phyloP scores from a whole-genome alignment of 176 grass and related monocot species.

The Eragrostis nindensis region DNA sequence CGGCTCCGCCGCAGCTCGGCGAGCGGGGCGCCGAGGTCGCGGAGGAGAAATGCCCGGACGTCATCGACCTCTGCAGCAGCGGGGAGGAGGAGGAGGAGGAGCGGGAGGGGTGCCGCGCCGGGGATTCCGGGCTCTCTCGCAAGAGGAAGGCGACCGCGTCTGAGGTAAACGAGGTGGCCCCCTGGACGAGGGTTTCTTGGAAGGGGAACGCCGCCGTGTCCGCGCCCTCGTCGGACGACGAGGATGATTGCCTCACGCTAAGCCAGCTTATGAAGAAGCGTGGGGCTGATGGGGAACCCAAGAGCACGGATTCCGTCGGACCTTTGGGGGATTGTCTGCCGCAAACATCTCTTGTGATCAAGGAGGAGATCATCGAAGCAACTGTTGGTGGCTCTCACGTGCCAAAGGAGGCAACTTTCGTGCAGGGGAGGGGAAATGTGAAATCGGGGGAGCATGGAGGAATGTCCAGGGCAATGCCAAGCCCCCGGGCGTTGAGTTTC shows the following conservation, averaged over 20 bases:
- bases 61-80: slow-evolving; percentile 17
- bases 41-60: not conserved
- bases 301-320: not conserved
- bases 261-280: slow-evolving; percentile 28
- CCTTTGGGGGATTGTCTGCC: not conserved
- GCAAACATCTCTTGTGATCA: not conserved
- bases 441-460: not conserved
- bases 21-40: not conserved
- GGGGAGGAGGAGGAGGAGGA: slow-evolving; percentile 10
- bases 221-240: not conserved
- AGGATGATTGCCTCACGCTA: slow-evolving; percentile 29
- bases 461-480: slow-evolving; percentile 7
- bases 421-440: not conserved
- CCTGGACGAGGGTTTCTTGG: not conserved
- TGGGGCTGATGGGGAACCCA: slow-evolving; percentile 18
- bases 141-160: not conserved
- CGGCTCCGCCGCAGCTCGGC: not conserved
- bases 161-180: not conserved
- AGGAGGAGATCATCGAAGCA: not conserved
- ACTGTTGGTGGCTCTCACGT: not conserved
- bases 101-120: not conserved
- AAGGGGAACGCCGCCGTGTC: not conserved
- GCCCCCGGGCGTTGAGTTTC: not conserved
- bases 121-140: not conserved
- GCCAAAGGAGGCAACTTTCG: not conserved